These are phyloP conservation scores for Salpingoeca rosetta DNA, from an alignment of 78 protist species.

Conservation along the genomic window DNA sequence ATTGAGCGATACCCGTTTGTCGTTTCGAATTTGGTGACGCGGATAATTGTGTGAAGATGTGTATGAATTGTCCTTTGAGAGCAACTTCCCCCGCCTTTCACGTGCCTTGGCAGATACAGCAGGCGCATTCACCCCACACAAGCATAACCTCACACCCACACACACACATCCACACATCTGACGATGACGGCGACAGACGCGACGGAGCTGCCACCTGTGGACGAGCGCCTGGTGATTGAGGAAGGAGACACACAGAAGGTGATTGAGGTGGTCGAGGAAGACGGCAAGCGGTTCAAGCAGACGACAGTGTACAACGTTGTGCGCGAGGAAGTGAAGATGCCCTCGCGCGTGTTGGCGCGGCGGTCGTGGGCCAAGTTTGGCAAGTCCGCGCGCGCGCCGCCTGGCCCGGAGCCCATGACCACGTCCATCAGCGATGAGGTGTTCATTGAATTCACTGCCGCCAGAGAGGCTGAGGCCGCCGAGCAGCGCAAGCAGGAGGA, in stretches of 20 bases:
- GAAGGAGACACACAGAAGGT: background rate
- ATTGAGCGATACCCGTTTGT: too few species aligned
- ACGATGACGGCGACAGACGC: too few species aligned
- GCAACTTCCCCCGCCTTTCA: too few species aligned
- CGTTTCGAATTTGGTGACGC: too few species aligned
- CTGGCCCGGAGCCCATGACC: slow-evolving; percentile 19
- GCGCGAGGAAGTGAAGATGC: background rate
- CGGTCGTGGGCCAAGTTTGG: slow-evolving; percentile 27
- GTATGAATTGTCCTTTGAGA: too few species aligned
- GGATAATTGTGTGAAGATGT: too few species aligned
- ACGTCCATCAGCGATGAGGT: slow-evolving; percentile 16
- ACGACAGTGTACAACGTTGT: background rate
- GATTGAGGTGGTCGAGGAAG: slow-evolving; percentile 6
- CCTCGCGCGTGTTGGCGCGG: background rate
- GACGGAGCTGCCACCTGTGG: too few species aligned
- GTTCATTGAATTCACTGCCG: background rate
- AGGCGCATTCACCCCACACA: too few species aligned
- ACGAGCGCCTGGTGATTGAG: too few species aligned
- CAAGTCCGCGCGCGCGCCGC: background rate
- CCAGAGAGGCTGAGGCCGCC: background rate
- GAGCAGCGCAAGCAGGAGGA: background rate
- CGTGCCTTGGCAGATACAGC: too few species aligned
- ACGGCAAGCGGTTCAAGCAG: slow-evolving; percentile 4
- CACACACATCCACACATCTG: too few species aligned
- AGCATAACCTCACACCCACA: too few species aligned